Evolutionary conservation across 2,329 filamentous ascomycete species (phyloP).

Genomic region (Pseudocercospora cruenta): DNA sequence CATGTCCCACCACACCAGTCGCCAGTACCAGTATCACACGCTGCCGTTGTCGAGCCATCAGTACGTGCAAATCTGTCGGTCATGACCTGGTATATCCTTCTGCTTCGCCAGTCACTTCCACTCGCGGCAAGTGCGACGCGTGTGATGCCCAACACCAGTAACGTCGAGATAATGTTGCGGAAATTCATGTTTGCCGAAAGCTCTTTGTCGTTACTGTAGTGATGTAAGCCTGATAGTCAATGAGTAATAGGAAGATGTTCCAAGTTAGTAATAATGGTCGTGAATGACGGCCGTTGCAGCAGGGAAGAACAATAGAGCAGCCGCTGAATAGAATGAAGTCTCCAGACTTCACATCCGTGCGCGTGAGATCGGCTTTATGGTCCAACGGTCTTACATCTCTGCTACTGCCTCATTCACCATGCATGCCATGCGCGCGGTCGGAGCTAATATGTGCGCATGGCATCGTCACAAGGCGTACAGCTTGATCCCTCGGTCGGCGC

Average conservation of each 20-base stretch:
- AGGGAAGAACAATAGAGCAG: conserved; percentile 2
- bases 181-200: conserved; percentile 24
- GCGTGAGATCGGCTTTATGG: conserved; percentile 23
- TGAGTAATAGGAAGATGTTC: conserved; percentile 4
- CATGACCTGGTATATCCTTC: conserved; percentile 49
- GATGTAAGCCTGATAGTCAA: conserved; percentile 1
- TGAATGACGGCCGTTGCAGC: not conserved
- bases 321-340: not conserved
- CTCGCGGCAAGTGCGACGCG: conserved; percentile 28
- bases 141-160: conserved; percentile 27
- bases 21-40: conserved; percentile 40
- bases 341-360: conserved; percentile 4
- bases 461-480: conserved; percentile 30
- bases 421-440: conserved; percentile 3
- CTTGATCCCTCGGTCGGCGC: conserved; percentile 20
- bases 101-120: conserved; percentile 42
- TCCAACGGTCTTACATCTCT: conserved; percentile 6
- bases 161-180: conserved; percentile 18
- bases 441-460: conserved; percentile 22
- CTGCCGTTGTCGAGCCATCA: conserved; percentile 45
- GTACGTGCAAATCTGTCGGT: conserved; percentile 48
- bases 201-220: not conserved
- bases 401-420: not conserved
- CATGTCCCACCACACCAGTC: conserved; percentile 66
- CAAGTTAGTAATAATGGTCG: conserved; percentile 7